These are phyloP conservation scores for Colletotrichum camelliae DNA, from an alignment of 2,329 filamentous ascomycete species.

Conservation along the genomic window DNA sequence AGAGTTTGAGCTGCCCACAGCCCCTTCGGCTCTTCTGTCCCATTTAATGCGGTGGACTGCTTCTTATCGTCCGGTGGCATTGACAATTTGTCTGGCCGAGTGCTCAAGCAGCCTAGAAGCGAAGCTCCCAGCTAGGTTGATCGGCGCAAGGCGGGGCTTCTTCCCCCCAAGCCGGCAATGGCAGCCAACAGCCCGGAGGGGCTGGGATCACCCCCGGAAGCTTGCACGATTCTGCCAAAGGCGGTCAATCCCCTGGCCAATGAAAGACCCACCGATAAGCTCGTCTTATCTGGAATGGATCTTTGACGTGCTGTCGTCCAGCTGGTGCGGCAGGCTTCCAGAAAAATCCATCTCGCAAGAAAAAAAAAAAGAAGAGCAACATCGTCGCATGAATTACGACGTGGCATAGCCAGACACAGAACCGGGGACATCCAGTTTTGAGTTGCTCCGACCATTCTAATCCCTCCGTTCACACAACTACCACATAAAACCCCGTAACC, in stretches of 20 bases:
- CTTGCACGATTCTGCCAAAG: background rate
- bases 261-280: background rate
- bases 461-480: background rate
- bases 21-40: background rate
- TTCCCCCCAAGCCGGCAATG: background rate
- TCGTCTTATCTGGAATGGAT: background rate
- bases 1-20: background rate
- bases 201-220: background rate
- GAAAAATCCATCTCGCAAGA: conserved; percentile 9
- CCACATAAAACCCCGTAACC: background rate
- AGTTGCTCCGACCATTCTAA: background rate
- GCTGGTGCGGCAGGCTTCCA: background rate
- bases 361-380: background rate
- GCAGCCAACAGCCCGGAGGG: background rate
- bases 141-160: background rate
- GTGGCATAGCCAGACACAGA: background rate
- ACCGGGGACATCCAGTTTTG: background rate
- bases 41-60: background rate
- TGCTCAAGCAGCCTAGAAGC: background rate
- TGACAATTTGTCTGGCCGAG: background rate
- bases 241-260: background rate
- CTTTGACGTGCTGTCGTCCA: background rate
- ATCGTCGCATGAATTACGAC: conserved; percentile 1
- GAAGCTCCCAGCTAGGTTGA: background rate
- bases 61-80: background rate